Percentiles rank a stretch among this genome's conserved stretches.
phyloP scores from a whole-genome alignment of 768 basidiomycete genomes.

The Phylloporus sp. region DNA sequence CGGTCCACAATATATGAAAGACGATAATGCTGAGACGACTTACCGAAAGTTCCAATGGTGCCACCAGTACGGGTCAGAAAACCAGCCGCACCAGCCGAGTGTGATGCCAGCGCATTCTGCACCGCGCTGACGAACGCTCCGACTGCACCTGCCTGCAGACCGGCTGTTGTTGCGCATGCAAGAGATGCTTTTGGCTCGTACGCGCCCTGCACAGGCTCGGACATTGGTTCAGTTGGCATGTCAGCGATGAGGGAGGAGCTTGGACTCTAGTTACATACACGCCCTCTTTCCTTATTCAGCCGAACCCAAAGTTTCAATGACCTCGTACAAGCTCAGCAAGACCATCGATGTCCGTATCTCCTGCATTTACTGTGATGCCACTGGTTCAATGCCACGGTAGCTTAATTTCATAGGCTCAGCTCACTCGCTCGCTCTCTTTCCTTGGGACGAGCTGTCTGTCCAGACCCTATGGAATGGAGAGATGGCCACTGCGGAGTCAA shows the following conservation, averaged over 20 bases:
- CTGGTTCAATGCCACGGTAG: conserved; percentile 14
- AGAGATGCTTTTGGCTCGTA: conserved; percentile 54
- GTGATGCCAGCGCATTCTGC: conserved; percentile 78
- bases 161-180: conserved; percentile 51
- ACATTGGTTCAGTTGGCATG: conserved; percentile 22
- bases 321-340: conserved; percentile 40
- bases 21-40: conserved; percentile 23
- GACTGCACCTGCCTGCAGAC: conserved; percentile 61
- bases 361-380: conserved; percentile 1
- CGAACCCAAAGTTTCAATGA: neutral
- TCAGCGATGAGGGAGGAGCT: neutral
- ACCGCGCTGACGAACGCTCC: conserved; percentile 67
- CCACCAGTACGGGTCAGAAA: conserved; percentile 84
- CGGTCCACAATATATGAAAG: conserved; percentile 1
- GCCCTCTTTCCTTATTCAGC: conserved; percentile 23
- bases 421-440: conserved; percentile 46
- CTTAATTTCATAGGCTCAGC: conserved; percentile 33
- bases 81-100: conserved; percentile 78
- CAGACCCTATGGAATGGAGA: conserved; percentile 37
- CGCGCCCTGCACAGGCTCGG: conserved; percentile 14
- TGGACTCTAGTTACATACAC: neutral
- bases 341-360: conserved; percentile 42
- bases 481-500: conserved; percentile 28
- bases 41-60: conserved; percentile 90
- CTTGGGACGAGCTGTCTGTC: conserved; percentile 36